Percentiles rank a stretch among this genome's conserved stretches.
These are phyloP conservation scores for Daldinia grandis DNA, from an alignment of 495 filamentous ascomycete genomes.

Conservation along the genomic window DNA sequence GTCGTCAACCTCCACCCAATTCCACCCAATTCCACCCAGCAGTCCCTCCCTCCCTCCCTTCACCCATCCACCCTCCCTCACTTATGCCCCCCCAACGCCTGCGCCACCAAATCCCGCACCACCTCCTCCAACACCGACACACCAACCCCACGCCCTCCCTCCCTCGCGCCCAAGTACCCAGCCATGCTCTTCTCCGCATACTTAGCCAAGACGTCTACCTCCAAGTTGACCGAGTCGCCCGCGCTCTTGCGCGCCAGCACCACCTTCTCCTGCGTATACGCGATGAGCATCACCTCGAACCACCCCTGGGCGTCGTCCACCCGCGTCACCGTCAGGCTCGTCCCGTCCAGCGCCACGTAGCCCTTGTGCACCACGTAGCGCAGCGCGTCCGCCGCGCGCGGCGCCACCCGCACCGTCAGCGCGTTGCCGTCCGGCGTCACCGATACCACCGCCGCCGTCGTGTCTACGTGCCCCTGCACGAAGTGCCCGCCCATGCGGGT, in stretches of 20 bases:
- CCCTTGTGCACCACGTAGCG: conserved; percentile 95
- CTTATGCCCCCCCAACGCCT: conserved; percentile 61
- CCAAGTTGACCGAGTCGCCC: conserved; percentile 93
- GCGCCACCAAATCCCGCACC: conserved; percentile 79
- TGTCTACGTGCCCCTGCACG: conserved; percentile 94
- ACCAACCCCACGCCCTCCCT: conserved; percentile 62
- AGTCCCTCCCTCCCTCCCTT: too few species aligned
- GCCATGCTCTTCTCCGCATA: conserved; percentile 95
- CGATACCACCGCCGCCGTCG: conserved; percentile 74
- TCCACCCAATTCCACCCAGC: too few species aligned
- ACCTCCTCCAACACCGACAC: conserved; percentile 80
- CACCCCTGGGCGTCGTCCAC: conserved; percentile 81
- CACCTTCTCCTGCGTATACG: conserved; percentile 95
- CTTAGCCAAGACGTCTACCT: conserved; percentile 98
- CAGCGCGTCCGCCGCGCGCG: conserved; percentile 53
- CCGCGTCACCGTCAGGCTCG: conserved; percentile 88
- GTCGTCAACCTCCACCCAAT: too few species aligned
- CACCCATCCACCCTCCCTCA: neutral
- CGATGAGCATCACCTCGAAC: conserved; percentile 99
- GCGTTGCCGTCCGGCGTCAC: conserved; percentile 85
- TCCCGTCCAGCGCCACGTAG: conserved; percentile 94
- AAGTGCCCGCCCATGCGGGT: conserved; percentile 92
- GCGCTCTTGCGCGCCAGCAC: conserved; percentile 80
- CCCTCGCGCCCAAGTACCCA: conserved; percentile 70
- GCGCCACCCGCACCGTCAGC: conserved; percentile 81